These are phyloP conservation scores for Raffaelea albimanens DNA, from an alignment of 2,329 filamentous ascomycete genomes.

Conservation along the genomic window DNA sequence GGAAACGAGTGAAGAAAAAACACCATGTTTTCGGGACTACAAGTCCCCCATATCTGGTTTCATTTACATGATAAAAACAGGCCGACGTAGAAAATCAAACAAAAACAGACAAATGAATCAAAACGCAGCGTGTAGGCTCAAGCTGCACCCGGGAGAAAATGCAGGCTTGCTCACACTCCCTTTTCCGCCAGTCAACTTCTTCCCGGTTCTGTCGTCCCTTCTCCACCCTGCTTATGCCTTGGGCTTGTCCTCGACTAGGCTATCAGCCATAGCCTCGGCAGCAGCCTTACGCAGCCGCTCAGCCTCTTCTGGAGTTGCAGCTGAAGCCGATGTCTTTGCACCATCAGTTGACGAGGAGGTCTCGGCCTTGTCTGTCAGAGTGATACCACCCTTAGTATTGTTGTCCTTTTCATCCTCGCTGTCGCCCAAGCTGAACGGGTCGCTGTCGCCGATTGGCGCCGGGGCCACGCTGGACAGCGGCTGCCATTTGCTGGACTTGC, in stretches of 20 bases:
- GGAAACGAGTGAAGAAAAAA: too few species aligned
- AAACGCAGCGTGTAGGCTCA: background rate
- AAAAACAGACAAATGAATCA: background rate
- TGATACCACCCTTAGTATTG: background rate
- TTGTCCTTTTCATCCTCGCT: conserved; percentile 84
- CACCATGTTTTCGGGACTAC: too few species aligned
- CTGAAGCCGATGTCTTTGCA: conserved; percentile 3
- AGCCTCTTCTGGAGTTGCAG: conserved; percentile 11
- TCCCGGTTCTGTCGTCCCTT: too few species aligned
- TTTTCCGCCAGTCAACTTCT: too few species aligned
- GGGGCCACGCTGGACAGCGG: conserved; percentile 80
- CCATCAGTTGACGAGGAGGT: background rate
- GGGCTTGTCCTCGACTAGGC: conserved; percentile 16
- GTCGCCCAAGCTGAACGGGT: conserved; percentile 93
- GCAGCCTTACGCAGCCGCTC: conserved; percentile 18
- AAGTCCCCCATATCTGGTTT: too few species aligned
- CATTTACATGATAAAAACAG: too few species aligned
- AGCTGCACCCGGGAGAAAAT: background rate
- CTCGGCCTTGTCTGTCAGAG: conserved; percentile 31
- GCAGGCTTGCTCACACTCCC: too few species aligned
- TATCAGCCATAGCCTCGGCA: conserved; percentile 18
- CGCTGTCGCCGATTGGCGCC: conserved; percentile 76
- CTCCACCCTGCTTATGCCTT: conserved; percentile 3
- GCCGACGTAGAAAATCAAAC: too few species aligned
- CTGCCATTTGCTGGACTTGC: conserved; percentile 92